These are phyloP conservation scores for Yamadazyma atlantica DNA, from an alignment of 1,139 yeast genomes.

Conservation along the genomic window DNA sequence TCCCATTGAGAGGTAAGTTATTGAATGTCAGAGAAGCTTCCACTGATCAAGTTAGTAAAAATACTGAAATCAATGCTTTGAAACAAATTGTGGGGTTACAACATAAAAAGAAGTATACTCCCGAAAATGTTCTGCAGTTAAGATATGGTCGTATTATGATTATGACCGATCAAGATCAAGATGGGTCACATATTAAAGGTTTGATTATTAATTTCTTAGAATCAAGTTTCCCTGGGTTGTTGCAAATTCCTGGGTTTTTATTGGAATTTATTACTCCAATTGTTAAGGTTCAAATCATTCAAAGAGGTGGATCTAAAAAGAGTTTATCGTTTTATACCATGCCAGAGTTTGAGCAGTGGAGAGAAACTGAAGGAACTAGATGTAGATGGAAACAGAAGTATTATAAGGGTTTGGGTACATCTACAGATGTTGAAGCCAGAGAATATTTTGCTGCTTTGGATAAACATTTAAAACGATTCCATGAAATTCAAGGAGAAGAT, in stretches of 20 bases:
- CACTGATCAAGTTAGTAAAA: conserved; percentile 88
- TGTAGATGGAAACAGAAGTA: conserved; percentile 93
- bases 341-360: conserved; percentile 96
- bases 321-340: conserved; percentile 82
- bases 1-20: conserved; percentile 93
- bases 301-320: conserved; percentile 55
- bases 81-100: conserved; percentile 95
- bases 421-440: conserved; percentile 76
- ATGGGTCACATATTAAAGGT: conserved; percentile 98
- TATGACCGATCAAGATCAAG: conserved; percentile 99
- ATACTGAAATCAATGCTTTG: conserved; percentile 91
- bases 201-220: conserved; percentile 90
- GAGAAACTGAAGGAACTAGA: conserved; percentile 74
- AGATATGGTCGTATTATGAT: conserved; percentile 98
- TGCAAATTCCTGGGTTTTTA: conserved; percentile 88
- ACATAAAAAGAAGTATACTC: conserved; percentile 76
- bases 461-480: conserved; percentile 82
- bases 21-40: conserved; percentile 96
- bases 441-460: conserved; percentile 88
- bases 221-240: conserved; percentile 89
- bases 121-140: conserved; percentile 64
- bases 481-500: conserved; percentile 79
- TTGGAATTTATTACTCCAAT: conserved; percentile 96
- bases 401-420: conserved; percentile 98
- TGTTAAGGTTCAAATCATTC: conserved; percentile 79